A percentile compares a stretch with the other conserved stretches of the same genome.
phyloP scores from a whole-genome alignment of 306 rosid species.

The Gynostemma pentaphyllum region DNA sequence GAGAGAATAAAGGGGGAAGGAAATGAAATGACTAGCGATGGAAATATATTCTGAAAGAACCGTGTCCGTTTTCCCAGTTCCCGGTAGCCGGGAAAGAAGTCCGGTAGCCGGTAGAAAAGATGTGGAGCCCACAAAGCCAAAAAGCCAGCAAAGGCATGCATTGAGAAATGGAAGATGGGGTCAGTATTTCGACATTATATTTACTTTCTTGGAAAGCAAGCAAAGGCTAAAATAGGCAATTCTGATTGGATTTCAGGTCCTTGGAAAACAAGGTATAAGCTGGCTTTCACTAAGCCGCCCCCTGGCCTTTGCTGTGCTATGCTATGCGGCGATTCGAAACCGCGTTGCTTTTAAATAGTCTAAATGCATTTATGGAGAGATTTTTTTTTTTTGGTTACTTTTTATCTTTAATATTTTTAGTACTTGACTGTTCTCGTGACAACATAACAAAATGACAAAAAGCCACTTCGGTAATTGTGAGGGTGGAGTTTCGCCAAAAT shows the following conservation, averaged over 20 bases:
- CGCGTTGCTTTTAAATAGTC: neutral
- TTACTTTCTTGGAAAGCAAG: neutral
- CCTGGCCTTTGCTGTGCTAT: too few relatives aligned
- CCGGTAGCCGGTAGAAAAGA: neutral
- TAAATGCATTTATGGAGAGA: too few relatives aligned
- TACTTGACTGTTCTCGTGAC: too few relatives aligned
- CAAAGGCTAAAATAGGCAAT: neutral
- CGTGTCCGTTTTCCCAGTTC: slow-evolving; percentile 6
- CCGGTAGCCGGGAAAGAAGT: neutral
- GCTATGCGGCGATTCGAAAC: slow-evolving; percentile 3
- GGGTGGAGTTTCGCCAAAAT: too few relatives aligned
- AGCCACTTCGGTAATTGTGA: too few relatives aligned
- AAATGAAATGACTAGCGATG: neutral
- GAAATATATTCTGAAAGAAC: neutral
- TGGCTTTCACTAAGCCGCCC: too few relatives aligned
- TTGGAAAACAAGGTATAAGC: neutral
- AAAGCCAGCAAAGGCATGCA: too few relatives aligned
- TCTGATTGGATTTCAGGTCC: neutral
- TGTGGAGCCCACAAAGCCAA: neutral
- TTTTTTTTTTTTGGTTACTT: too few relatives aligned
- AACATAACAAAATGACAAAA: too few relatives aligned
- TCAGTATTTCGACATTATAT: neutral
- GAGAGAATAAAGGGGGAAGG: slow-evolving; percentile 7
- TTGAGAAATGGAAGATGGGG: neutral
- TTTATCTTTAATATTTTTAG: too few relatives aligned